Percentiles rank a stretch among this genome's conserved stretches.
Conservation (phyloP, 176 grass and related monocot species). For the Areca catechu region DNA sequence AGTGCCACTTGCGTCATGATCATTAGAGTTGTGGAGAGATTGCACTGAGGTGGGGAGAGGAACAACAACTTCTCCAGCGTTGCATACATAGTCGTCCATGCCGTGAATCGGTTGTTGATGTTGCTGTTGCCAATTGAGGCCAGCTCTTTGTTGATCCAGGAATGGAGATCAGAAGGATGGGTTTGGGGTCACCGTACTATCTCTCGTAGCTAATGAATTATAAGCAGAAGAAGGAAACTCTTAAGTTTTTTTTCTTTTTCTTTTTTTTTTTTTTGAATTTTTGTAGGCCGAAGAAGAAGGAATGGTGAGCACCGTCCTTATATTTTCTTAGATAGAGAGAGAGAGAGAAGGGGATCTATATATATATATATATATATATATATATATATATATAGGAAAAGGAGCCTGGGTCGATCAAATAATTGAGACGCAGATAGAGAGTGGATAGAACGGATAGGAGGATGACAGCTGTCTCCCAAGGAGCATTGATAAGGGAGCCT, state of each 20-base stretch:
- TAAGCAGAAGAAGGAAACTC: no score
- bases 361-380: no score
- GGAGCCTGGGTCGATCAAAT: constrained; percentile 1
- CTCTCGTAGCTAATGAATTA: neutral
- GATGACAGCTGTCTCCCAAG: constrained; percentile 7
- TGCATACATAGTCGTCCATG: neutral
- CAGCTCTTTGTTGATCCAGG: constrained; percentile 21
- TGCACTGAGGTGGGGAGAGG: no score
- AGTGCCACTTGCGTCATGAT: neutral
- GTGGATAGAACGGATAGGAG: constrained; percentile 4
- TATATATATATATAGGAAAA: no score
- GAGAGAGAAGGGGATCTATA: no score
- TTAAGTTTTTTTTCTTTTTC: no score
- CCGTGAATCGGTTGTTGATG: constrained; percentile 14
- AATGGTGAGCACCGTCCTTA: no score
- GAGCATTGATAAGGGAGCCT: constrained; percentile 4
- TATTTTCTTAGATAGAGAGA: no score
- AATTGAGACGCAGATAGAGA: constrained; percentile 17
- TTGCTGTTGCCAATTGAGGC: constrained; percentile 24
- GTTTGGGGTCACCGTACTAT: constrained; percentile 38
- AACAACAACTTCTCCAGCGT: no score
- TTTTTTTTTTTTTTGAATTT: no score
- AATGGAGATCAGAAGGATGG: constrained; percentile 12
- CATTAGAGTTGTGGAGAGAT: no score
- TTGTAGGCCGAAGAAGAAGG: no score